Percentiles rank a stretch among this genome's conserved stretches.
Evolutionary conservation across 345 rosid genomes (phyloP).

Genomic region (Eucalyptus brandiana): DNA sequence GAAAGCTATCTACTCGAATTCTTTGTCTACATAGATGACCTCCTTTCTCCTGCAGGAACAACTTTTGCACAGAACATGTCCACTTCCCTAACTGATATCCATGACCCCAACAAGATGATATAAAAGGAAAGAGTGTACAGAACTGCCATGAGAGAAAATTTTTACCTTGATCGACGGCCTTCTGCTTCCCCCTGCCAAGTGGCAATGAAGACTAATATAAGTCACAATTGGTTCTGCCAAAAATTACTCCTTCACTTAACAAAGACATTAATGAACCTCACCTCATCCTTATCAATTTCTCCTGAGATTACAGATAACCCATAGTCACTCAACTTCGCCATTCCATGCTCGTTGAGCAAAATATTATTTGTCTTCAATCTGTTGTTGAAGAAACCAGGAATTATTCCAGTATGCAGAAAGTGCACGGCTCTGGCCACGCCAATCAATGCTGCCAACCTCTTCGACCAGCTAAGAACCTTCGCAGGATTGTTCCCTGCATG

Average conservation of each 20-base stretch:
- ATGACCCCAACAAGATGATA: not conserved
- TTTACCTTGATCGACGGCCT: slow-evolving; percentile 40
- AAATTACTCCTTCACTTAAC: not conserved
- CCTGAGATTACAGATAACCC: slow-evolving; percentile 67
- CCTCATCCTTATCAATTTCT: slow-evolving; percentile 58
- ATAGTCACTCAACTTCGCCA: slow-evolving; percentile 90
- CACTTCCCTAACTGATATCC: not conserved
- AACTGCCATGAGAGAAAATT: not conserved
- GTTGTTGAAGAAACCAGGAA: slow-evolving; percentile 72
- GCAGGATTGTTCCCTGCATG: slow-evolving; percentile 50
- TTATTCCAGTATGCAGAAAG: slow-evolving; percentile 79
- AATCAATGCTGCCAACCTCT: slow-evolving; percentile 64
- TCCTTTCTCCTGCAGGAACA: not conserved
- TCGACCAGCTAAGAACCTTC: slow-evolving; percentile 76
- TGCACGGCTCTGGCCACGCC: slow-evolving; percentile 92
- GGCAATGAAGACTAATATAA: not conserved
- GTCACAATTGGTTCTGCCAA: not conserved
- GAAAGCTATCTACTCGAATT: not conserved
- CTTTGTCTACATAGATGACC: not conserved
- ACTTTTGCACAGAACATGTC: not conserved
- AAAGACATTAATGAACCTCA: not conserved
- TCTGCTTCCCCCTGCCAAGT: slow-evolving; percentile 54
- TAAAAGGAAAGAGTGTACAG: not conserved
- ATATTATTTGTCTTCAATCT: slow-evolving; percentile 62
- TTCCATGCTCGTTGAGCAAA: slow-evolving; percentile 78